These are phyloP conservation scores for Aphanocladium album DNA, from an alignment of 2,329 filamentous ascomycete genomes.

Conservation along the genomic window DNA sequence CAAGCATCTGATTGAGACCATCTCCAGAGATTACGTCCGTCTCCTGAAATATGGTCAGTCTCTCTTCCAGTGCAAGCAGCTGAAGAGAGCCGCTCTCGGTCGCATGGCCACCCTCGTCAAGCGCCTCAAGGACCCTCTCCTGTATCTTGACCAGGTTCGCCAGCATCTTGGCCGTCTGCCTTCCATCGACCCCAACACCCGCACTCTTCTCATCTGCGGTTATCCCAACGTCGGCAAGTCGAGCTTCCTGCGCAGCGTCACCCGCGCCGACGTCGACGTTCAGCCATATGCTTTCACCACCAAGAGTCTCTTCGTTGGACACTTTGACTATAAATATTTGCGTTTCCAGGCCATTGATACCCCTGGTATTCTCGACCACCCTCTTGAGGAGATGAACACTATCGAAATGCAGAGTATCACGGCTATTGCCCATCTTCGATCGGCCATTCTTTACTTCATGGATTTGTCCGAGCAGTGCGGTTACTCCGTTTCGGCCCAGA, in stretches of 20 bases:
- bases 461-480: slow-evolving; percentile 95
- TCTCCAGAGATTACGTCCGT: slow-evolving; percentile 92
- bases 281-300: slow-evolving; percentile 99
- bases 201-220: slow-evolving; percentile 92
- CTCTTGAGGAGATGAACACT: slow-evolving; percentile 98
- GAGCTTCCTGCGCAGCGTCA: slow-evolving; percentile 88
- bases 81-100: slow-evolving; percentile 92
- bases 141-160: slow-evolving; percentile 86
- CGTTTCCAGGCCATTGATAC: slow-evolving; percentile 81
- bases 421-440: slow-evolving; percentile 92
- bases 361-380: slow-evolving; percentile 95
- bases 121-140: slow-evolving; percentile 86
- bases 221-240: slow-evolving; percentile 98
- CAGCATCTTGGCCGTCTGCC: slow-evolving; percentile 97
- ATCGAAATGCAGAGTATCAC: slow-evolving; percentile 99
- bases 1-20: slow-evolving; percentile 94
- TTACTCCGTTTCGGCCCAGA: slow-evolving; percentile 88
- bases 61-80: slow-evolving; percentile 97
- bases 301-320: slow-evolving; percentile 93
- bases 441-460: slow-evolving; percentile 97
- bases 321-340: slow-evolving; percentile 84
- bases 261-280: slow-evolving; percentile 90
- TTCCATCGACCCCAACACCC: slow-evolving; percentile 95
- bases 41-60: slow-evolving; percentile 90
- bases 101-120: slow-evolving; percentile 98